Base-by-base conservation (phyloP, 345 rosid species). In the Fremontodendron californicum region DNA sequence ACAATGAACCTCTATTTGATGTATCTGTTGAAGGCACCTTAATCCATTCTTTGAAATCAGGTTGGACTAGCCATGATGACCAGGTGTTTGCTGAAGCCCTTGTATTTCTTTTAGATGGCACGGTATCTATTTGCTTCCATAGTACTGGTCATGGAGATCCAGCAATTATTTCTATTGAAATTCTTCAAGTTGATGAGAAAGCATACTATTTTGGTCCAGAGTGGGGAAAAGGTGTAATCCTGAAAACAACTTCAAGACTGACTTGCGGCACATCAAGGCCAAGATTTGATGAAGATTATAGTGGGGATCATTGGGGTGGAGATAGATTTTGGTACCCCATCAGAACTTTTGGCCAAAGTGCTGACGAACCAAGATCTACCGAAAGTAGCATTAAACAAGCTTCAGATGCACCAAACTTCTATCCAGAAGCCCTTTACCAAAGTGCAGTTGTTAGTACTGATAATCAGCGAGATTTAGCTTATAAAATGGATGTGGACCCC, bases 101-200 rank as follows among this genome's bases (percentile, higher is more conserved):
- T 61, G 85, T 94, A 61, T 91, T 91, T 77, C 94, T 96, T 66
- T 71, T 49, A 1, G 90, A 85, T 81, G 95, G 93, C 7, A 89
- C 95, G 0, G 86, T 84, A 33, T 87, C 98, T 0, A 84, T 96
- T 19, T 96, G 99, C 84, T 91, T 96, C 79, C 99, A 96, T 27
- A 91, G 98, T 75, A 96, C 99, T 2, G 99, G 99, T 62, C 99
- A 90, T 82, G 99, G 99, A 18, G 99, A 94, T 84, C 99, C 97
- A 15, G 91, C 97, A 0, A 89, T 96, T 54, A 85, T 92, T 64
- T 84, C 97, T 1, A 88, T 96, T 43, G 99, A 96, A 78, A 84
- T 96, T 83, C 97, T 94, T 55, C 98, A 96, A 72, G 87, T 96
- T 73, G 95, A 96, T 81, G 93, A 88, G 13, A 78, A 78, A 46